These are phyloP conservation scores for Lactarius deliciosus DNA, from an alignment of 768 basidiomycete species.

Conservation along the genomic window DNA sequence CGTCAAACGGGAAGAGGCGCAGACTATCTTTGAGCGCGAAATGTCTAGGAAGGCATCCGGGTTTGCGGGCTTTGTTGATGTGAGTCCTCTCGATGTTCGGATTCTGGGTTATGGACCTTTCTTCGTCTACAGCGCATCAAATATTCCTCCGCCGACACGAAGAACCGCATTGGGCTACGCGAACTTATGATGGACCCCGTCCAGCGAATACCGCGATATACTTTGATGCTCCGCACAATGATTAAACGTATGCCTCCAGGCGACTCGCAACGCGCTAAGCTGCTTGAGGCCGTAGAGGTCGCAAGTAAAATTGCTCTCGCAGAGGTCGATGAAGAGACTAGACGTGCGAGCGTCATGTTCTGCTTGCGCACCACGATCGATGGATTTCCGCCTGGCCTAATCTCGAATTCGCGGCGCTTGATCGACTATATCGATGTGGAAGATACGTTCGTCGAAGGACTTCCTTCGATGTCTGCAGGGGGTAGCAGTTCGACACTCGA, in stretches of 20 bases:
- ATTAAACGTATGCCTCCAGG: constrained; percentile 80
- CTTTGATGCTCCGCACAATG: constrained; percentile 89
- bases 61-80: constrained; percentile 87
- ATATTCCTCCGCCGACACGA: constrained; percentile 71
- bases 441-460: constrained; percentile 62
- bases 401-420: constrained; percentile 83
- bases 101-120: constrained; percentile 4
- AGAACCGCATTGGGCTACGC: constrained; percentile 82
- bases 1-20: constrained; percentile 89
- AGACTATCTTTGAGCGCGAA: constrained; percentile 82
- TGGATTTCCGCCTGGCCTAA: constrained; percentile 86
- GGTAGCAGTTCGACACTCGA: constrained; percentile 39
- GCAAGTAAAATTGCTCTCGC: constrained; percentile 90
- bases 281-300: constrained; percentile 82
- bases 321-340: constrained; percentile 89
- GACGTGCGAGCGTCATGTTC: constrained; percentile 85
- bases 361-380: constrained; percentile 83
- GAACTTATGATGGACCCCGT: constrained; percentile 96
- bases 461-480: constrained; percentile 46
- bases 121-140: constrained; percentile 66
- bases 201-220: constrained; percentile 93
- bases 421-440: constrained; percentile 94
- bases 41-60: constrained; percentile 74
- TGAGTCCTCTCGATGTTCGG: constrained; percentile 40
- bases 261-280: constrained; percentile 74